These are phyloP conservation scores for Limnomonas spitsbergensis DNA, from an alignment of 139 green algal genomes.

Conservation along the genomic window DNA sequence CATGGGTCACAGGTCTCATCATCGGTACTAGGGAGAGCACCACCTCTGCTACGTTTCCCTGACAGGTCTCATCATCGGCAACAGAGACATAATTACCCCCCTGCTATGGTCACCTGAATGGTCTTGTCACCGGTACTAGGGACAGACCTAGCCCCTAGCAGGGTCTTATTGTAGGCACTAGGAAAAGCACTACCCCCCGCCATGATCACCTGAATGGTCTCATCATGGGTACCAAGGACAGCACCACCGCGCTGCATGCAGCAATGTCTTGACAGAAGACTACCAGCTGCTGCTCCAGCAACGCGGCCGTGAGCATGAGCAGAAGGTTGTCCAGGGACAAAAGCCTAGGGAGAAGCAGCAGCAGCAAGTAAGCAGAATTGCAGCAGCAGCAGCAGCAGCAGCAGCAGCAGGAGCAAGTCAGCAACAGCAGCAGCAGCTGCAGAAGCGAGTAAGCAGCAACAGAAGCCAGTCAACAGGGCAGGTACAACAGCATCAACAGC, in stretches of 20 bases:
- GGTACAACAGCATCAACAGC: too few relatives aligned
- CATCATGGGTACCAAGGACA: constrained; percentile 35
- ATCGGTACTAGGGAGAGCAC: not conserved
- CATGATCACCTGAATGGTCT: constrained; percentile 16
- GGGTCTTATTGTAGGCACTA: too few relatives aligned
- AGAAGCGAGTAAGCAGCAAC: too few relatives aligned
- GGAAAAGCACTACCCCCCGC: too few relatives aligned
- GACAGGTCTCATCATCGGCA: constrained; percentile 25
- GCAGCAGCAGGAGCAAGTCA: too few relatives aligned
- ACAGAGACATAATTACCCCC: too few relatives aligned
- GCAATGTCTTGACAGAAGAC: constrained; percentile 85
- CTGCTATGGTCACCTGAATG: too few relatives aligned
- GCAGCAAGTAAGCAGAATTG: not conserved
- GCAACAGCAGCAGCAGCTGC: too few relatives aligned
- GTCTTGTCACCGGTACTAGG: too few relatives aligned
- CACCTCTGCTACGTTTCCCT: not conserved
- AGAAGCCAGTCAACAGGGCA: too few relatives aligned
- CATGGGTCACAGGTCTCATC: too few relatives aligned
- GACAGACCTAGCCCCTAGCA: constrained; percentile 65
- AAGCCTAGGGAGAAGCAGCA: constrained; percentile 36
- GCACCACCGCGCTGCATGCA: constrained; percentile 63
- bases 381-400: too few relatives aligned
- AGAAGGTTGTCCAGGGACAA: constrained; percentile 83
- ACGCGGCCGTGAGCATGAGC: constrained; percentile 60
- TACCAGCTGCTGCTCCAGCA: constrained; percentile 88